Base-by-base conservation (phyloP, 108 stramenopile species). In the Conticribra weissflogii region DNA sequence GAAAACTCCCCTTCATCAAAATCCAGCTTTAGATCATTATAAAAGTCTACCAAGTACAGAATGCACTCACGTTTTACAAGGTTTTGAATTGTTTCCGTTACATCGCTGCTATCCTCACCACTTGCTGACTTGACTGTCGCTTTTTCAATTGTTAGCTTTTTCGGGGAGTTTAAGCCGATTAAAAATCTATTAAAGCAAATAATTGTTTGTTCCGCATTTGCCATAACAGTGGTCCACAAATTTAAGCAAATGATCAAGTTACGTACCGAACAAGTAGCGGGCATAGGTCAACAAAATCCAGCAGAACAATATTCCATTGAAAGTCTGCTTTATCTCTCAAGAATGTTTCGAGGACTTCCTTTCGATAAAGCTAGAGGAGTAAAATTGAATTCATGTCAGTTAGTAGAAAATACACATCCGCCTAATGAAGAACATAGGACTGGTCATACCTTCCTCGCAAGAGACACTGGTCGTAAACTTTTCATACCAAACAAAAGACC, bases 401-500 rank as follows among this genome's bases (percentile, higher is more conserved):
- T n/a, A n/a, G n/a, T n/a, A n/a, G n/a, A n/a, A n/a, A n/a, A n/a
- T n/a, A n/a, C n/a, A n/a, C n/a, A n/a, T n/a, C n/a, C n/a, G n/a
- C n/a, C n/a, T n/a, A n/a, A n/a, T n/a, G n/a, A n/a, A n/a, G n/a
- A n/a, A n/a, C n/a, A n/a, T n/a, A n/a, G n/a, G n/a, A n/a, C n/a
- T n/a, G 5, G 5, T 41, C 36, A 9, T 41, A 12, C 36, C 36
- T 41, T 41, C 19, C 63, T 72, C 9, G 27, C 64, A 16, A 72
- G 53, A 2, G 72, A 72, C 14, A 72, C 27, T 8, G 72, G 72
- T 9, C 65, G 63, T 23, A 72, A 55, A 66, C 72, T 72, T 22
- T 55, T 65, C 23, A 44, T 4, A 17, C 72, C 72, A 32, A 54
- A 9, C 41, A 72, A 14, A 23, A 66, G 29, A 22, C 23, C 12